Evolutionary conservation across 208 protist species (phyloP).

Genomic region (Trypanosoma avium): DNA sequence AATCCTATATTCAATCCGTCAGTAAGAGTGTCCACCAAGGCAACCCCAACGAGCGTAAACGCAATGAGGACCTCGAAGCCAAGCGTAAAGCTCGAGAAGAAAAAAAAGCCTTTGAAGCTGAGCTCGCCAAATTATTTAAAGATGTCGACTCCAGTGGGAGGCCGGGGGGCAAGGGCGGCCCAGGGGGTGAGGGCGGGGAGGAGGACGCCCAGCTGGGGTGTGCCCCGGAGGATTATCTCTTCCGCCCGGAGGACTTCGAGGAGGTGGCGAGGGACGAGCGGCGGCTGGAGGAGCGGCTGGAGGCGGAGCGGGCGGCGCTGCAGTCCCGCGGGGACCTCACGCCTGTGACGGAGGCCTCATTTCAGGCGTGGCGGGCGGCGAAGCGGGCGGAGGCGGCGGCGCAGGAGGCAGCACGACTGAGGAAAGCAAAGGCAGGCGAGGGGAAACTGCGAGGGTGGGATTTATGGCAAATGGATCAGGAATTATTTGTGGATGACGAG

Average conservation of each 20-base stretch:
- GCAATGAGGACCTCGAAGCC: slow-evolving; percentile 56
- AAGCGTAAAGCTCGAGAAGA: slow-evolving; percentile 69
- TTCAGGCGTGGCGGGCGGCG: slow-evolving; percentile 74
- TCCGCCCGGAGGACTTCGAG: slow-evolving; percentile 88
- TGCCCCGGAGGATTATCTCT: slow-evolving; percentile 85
- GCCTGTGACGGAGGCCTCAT: slow-evolving; percentile 76
- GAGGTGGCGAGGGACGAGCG: slow-evolving; percentile 80
- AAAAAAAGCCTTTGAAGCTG: slow-evolving; percentile 78
- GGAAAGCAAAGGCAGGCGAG: slow-evolving; percentile 64
- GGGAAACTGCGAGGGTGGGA: slow-evolving; percentile 81
- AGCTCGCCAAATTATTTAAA: slow-evolving; percentile 84
- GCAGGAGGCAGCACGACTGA: slow-evolving; percentile 62
- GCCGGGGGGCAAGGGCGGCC: slow-evolving; percentile 3
- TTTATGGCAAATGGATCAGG: slow-evolving; percentile 83
- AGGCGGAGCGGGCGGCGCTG: slow-evolving; percentile 84
- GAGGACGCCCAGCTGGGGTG: slow-evolving; percentile 42
- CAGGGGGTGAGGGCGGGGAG: slow-evolving; percentile 34
- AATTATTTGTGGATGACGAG: slow-evolving; percentile 85
- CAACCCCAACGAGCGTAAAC: slow-evolving; percentile 69
- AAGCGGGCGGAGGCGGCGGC: slow-evolving; percentile 68
- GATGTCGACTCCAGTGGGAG: slow-evolving; percentile 38
- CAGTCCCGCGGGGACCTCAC: slow-evolving; percentile 71
- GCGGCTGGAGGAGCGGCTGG: slow-evolving; percentile 84
- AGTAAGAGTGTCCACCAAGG: slow-evolving; percentile 60
- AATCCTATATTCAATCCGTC: slow-evolving; percentile 83